phyloP scores from a whole-genome alignment of 2,329 filamentous ascomycete genomes.

The Mariannaea sp. region DNA sequence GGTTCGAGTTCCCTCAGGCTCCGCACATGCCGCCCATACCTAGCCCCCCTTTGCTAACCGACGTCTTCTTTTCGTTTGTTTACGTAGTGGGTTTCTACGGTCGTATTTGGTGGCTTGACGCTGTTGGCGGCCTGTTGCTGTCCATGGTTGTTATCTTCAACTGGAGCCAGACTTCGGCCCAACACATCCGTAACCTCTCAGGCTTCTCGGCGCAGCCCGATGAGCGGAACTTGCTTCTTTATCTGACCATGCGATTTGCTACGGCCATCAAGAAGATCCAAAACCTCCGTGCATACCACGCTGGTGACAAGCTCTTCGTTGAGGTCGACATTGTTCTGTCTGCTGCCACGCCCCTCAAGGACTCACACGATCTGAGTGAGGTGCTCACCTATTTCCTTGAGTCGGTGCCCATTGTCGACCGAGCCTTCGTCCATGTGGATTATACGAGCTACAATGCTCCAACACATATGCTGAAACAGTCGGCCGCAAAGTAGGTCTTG shows the following conservation, averaged over 20 bases:
- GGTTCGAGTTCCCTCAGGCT: neutral
- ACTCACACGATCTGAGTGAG: conserved; percentile 80
- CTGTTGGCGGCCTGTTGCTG: conserved; percentile 77
- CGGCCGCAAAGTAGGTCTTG: conserved; percentile 23
- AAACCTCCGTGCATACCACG: conserved; percentile 82
- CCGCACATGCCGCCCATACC: neutral
- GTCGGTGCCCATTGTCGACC: conserved; percentile 77
- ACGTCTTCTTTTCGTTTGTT: conserved; percentile 9
- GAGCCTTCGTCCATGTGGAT: conserved; percentile 71
- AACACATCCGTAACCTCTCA: conserved; percentile 80
- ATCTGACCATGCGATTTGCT: conserved; percentile 92
- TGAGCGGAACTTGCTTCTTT: conserved; percentile 83
- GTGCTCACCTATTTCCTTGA: conserved; percentile 83
- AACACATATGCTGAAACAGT: conserved; percentile 57
- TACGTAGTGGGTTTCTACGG: conserved; percentile 72
- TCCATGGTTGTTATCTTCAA: conserved; percentile 79
- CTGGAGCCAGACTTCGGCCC: conserved; percentile 74
- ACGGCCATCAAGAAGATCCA: conserved; percentile 86
- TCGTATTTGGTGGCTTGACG: conserved; percentile 83
- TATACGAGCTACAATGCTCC: conserved; percentile 66
- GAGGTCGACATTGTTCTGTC: conserved; percentile 83
- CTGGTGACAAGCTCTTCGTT: conserved; percentile 83
- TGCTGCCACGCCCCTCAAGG: conserved; percentile 73
- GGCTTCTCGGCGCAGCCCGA: conserved; percentile 80
- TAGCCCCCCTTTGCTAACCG: conserved; percentile 21